Evolutionary conservation across 2,329 filamentous ascomycete species (phyloP).

Genomic region (Diaporthe velutina): DNA sequence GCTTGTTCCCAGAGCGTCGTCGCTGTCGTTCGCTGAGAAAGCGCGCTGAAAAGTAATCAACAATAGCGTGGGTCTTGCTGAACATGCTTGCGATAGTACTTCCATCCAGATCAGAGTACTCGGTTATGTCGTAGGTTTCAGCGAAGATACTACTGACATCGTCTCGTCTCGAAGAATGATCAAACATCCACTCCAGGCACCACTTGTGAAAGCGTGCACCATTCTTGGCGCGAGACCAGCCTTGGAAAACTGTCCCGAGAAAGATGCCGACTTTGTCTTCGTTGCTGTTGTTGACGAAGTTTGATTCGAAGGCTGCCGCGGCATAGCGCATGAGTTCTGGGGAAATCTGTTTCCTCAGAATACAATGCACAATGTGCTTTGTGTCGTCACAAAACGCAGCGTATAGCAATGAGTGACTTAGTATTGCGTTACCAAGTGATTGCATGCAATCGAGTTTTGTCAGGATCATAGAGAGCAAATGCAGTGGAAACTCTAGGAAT

Average conservation of each 20-base stretch:
- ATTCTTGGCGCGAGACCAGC: neutral
- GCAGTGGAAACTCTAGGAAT: conserved; percentile 10
- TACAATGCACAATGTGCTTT: neutral
- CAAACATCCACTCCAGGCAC: neutral
- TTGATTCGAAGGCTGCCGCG: neutral
- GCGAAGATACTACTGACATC: neutral
- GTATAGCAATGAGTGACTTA: neutral
- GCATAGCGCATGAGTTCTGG: conserved; percentile 6
- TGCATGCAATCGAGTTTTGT: neutral
- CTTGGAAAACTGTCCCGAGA: neutral
- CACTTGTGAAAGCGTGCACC: neutral
- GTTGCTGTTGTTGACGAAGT: neutral
- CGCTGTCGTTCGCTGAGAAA: neutral
- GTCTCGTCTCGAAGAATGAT: neutral
- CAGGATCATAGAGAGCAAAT: conserved; percentile 18
- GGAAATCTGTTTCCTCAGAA: conserved; percentile 1
- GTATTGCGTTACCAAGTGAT: conserved; percentile 5
- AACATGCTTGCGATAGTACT: neutral
- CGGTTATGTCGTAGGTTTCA: neutral
- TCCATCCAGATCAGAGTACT: neutral
- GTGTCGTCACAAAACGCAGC: conserved; percentile 8
- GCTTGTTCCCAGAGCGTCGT: no score
- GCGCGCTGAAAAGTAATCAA: neutral
- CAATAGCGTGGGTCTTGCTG: neutral
- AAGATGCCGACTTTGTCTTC: neutral